Percentiles rank a stretch among this genome's conserved stretches.
These are phyloP conservation scores for Flaveria sonorensis DNA, from an alignment of 129 eudicot species.

Conservation along the genomic window DNA sequence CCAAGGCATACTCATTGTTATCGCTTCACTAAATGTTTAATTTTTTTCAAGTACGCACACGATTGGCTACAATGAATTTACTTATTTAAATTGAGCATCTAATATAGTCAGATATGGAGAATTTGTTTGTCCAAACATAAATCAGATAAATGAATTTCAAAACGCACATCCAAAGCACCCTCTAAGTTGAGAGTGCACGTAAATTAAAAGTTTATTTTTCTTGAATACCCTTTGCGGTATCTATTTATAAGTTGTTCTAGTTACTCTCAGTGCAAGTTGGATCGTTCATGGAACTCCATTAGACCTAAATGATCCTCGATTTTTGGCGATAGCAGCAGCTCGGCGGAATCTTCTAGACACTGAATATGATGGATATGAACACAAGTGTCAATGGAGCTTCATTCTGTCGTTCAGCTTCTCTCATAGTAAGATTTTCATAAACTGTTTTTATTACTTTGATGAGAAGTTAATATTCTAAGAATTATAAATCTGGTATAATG, in stretches of 20 bases:
- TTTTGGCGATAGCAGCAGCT: conserved; percentile 76
- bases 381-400: conserved; percentile 43
- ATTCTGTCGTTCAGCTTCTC: conserved; percentile 45
- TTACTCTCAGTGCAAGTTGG: conserved; percentile 59
- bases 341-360: conserved; percentile 49
- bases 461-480: neutral
- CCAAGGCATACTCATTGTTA: too few species aligned
- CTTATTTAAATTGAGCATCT: neutral
- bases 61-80: neutral
- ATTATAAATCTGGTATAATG: neutral
- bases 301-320: conserved; percentile 70
- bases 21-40: too few species aligned
- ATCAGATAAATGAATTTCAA: neutral
- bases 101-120: neutral
- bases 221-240: neutral
- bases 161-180: neutral
- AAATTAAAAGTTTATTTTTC: neutral
- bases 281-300: conserved; percentile 66
- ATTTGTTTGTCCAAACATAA: neutral
- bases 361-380: conserved; percentile 35
- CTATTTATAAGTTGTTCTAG: conserved; percentile 17
- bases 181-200: neutral
- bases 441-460: neutral
- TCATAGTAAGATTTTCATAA: conserved; percentile 26
- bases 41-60: too few species aligned